These are phyloP conservation scores for Fomitopsis palustris DNA, from an alignment of 1,284 basidiomycete species.

Conservation along the genomic window DNA sequence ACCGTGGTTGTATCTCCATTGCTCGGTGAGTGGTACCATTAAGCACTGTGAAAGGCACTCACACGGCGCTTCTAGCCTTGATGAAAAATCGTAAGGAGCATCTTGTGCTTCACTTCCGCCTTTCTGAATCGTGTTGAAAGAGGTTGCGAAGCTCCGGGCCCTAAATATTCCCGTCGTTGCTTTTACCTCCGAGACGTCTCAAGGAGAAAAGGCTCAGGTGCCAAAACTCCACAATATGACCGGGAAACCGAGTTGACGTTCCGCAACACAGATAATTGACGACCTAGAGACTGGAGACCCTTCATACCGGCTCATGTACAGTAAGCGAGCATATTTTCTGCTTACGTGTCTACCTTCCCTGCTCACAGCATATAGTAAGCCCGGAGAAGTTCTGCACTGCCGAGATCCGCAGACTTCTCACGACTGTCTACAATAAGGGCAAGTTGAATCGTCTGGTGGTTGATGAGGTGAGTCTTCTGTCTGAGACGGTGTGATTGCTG, in stretches of 20 bases:
- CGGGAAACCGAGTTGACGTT: background rate
- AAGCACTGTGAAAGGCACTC: background rate
- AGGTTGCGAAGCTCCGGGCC: constrained; percentile 60
- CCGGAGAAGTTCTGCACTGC: constrained; percentile 68
- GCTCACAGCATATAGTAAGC: constrained; percentile 43
- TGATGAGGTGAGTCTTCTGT: constrained; percentile 59
- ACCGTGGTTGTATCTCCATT: constrained; percentile 81
- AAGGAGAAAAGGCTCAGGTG: constrained; percentile 54
- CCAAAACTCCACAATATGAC: background rate
- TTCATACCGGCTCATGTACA: constrained; percentile 65
- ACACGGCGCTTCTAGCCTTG: constrained; percentile 55
- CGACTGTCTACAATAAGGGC: constrained; percentile 46
- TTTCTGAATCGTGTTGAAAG: constrained; percentile 30
- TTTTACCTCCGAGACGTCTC: constrained; percentile 63
- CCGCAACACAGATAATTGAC: constrained; percentile 47
- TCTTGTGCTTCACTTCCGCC: background rate
- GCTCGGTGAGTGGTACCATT: constrained; percentile 45
- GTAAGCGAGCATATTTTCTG: constrained; percentile 36
- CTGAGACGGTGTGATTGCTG: background rate
- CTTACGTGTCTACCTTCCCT: too few species aligned
- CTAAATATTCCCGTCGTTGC: constrained; percentile 59
- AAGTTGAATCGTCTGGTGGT: constrained; percentile 72
- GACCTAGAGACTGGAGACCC: constrained; percentile 66
- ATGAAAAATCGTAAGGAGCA: constrained; percentile 80
- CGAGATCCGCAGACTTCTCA: constrained; percentile 52